Conservation (phyloP, 2,329 filamentous ascomycete genomes). For the Trichoderma aggressivum region DNA sequence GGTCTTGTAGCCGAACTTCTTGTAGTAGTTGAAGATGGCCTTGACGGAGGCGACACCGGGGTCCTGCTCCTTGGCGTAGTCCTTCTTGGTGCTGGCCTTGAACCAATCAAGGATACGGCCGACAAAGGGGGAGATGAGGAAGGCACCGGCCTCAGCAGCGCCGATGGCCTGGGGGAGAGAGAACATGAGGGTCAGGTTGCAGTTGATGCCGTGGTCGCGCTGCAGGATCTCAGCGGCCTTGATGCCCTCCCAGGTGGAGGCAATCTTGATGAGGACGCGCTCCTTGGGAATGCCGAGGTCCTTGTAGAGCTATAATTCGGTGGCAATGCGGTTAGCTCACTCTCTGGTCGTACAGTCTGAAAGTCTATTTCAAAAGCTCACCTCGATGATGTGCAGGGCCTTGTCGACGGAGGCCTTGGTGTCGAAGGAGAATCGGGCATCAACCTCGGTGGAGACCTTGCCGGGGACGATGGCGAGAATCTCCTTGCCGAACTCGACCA, state of each 20-base stretch:
- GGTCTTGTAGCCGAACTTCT: slow-evolving; percentile 98
- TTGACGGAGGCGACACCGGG: slow-evolving; percentile 94
- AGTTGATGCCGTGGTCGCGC: slow-evolving; percentile 93
- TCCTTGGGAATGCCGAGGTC: slow-evolving; percentile 87
- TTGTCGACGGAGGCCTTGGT: slow-evolving; percentile 89
- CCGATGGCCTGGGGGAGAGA: slow-evolving; percentile 91
- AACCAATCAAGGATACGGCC: slow-evolving; percentile 99
- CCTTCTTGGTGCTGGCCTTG: slow-evolving; percentile 94
- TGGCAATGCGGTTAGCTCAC: slow-evolving; percentile 9
- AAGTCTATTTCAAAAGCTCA: slow-evolving; percentile 43
- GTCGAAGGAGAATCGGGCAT: slow-evolving; percentile 93
- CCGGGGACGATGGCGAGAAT: slow-evolving; percentile 96
- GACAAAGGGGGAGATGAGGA: slow-evolving; percentile 98
- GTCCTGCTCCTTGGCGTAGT: slow-evolving; percentile 85
- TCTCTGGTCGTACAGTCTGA: not conserved
- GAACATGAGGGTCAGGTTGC: slow-evolving; percentile 99
- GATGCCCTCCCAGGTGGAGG: slow-evolving; percentile 99
- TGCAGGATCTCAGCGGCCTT: slow-evolving; percentile 97
- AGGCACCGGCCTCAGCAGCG: slow-evolving; percentile 90
- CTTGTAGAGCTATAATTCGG: slow-evolving; percentile 75
- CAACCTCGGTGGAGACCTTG: slow-evolving; percentile 98
- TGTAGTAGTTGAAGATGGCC: slow-evolving; percentile 99
- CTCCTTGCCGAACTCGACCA: slow-evolving; percentile 97
- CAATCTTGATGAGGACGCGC: slow-evolving; percentile 96
- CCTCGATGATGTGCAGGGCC: slow-evolving; percentile 94